Conservation (phyloP, 495 filamentous ascomycete species). For the Hyaloscypha variabilis region DNA sequence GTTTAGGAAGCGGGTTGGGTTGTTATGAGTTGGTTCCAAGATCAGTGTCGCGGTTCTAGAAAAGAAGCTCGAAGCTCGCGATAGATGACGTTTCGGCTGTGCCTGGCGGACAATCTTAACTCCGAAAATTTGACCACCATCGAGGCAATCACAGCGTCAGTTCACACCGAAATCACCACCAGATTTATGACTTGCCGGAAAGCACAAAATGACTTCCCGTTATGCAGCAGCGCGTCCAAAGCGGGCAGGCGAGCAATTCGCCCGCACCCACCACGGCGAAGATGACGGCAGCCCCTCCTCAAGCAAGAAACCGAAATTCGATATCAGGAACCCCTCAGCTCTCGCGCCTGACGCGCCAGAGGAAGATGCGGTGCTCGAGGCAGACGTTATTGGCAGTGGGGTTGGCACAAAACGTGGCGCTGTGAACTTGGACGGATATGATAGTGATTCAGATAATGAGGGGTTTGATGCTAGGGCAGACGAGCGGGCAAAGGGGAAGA, state of each 20-base stretch:
- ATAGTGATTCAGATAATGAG: constrained; percentile 92
- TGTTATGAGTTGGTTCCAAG: neutral
- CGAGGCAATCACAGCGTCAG: neutral
- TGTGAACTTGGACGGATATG: constrained; percentile 95
- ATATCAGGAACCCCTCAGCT: constrained; percentile 89
- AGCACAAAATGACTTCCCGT: constrained; percentile 58
- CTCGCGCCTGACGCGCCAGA: constrained; percentile 76
- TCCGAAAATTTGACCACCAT: neutral
- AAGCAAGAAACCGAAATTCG: constrained; percentile 88
- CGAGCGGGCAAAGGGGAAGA: constrained; percentile 54
- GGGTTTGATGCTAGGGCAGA: constrained; percentile 75
- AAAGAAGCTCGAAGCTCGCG: constrained; percentile 24
- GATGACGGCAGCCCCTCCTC: constrained; percentile 50
- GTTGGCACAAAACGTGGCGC: constrained; percentile 84
- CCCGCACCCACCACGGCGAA: constrained; percentile 68
- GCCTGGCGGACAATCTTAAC: constrained; percentile 24
- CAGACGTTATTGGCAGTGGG: constrained; percentile 86
- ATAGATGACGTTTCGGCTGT: constrained; percentile 31
- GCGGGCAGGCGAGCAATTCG: constrained; percentile 77
- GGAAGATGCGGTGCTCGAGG: constrained; percentile 81
- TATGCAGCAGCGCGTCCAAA: constrained; percentile 75
- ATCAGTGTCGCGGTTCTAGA: constrained; percentile 8
- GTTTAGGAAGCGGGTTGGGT: neutral
- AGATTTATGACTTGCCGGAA: constrained; percentile 3
- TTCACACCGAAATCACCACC: neutral